Conservation (phyloP, 805 yeast genomes). For the Saccharomycopsis selenospora region DNA sequence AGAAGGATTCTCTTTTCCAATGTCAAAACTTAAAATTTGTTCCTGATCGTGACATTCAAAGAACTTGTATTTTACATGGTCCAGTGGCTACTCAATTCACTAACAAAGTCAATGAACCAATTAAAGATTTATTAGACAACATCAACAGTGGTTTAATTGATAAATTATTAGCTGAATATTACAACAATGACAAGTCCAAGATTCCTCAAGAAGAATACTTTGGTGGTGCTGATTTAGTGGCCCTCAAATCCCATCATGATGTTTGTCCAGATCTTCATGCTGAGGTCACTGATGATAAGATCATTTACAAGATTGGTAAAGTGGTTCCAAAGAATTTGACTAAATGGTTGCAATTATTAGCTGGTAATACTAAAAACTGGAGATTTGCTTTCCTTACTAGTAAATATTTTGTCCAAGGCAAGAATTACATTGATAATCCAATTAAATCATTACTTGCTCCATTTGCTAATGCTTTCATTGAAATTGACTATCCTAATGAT, state of each 20-base stretch:
- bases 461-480: slow-evolving; percentile 49
- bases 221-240: slow-evolving; percentile 44
- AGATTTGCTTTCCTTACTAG: slow-evolving; percentile 82
- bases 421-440: slow-evolving; percentile 72
- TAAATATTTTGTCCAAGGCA: slow-evolving; percentile 76
- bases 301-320: slow-evolving; percentile 35
- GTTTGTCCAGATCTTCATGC: slow-evolving; percentile 21
- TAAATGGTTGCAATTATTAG: slow-evolving; percentile 73
- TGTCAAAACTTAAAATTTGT: slow-evolving; percentile 95
- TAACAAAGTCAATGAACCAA: slow-evolving; percentile 83
- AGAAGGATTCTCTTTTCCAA: slow-evolving; percentile 99
- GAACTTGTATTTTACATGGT: slow-evolving; percentile 98
- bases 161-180: slow-evolving; percentile 58
- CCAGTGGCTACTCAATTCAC: slow-evolving; percentile 97
- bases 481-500: slow-evolving; percentile 46
- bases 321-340: slow-evolving; percentile 24
- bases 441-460: slow-evolving; percentile 78
- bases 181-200: slow-evolving; percentile 58
- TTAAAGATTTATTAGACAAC: slow-evolving; percentile 78
- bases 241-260: slow-evolving; percentile 19
- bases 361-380: slow-evolving; percentile 79
- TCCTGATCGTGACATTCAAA: slow-evolving; percentile 90
- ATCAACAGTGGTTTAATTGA: slow-evolving; percentile 87
- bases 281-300: slow-evolving; percentile 28
- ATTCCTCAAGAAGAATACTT: slow-evolving; percentile 90